A percentile compares a stretch with the other conserved stretches of the same genome.
Conservation (phyloP, 768 basidiomycete species). For the Coprinopsis cinerea region DNA sequence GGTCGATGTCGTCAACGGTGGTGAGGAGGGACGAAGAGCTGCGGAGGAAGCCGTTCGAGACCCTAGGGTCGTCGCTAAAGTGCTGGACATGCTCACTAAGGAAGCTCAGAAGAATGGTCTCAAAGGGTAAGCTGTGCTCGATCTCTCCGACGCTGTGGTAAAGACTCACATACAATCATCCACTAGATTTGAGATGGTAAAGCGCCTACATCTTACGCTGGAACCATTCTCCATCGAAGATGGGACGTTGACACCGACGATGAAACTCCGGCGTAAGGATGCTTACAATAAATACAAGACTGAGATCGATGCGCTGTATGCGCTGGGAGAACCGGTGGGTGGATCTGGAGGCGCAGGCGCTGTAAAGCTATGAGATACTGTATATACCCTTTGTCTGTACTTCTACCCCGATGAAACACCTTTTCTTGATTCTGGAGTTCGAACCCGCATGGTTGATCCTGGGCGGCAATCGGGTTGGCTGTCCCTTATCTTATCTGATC, state of each 20-base stretch:
- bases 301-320: conserved; percentile 69
- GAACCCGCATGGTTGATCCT: too few species aligned
- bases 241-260: conserved; percentile 79
- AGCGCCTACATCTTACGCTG: conserved; percentile 68
- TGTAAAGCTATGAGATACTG: too few species aligned
- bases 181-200: conserved; percentile 79
- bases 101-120: conserved; percentile 58
- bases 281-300: conserved; percentile 67
- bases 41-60: not conserved
- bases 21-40: conserved; percentile 53
- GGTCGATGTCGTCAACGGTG: too few species aligned
- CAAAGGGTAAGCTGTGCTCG: conserved; percentile 54
- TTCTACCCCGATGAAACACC: too few species aligned
- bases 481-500: too few species aligned
- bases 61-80: conserved; percentile 33
- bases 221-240: conserved; percentile 74
- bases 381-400: too few species aligned
- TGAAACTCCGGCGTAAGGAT: conserved; percentile 78
- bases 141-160: not conserved
- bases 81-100: conserved; percentile 48
- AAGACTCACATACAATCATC: not conserved
- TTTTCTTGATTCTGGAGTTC: too few species aligned
- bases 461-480: too few species aligned
- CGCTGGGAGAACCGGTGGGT: conserved; percentile 46
- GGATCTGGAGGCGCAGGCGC: too few species aligned